phyloP scores from a whole-genome alignment of 1,284 basidiomycete genomes.

The Ceratobasidium sp. region DNA sequence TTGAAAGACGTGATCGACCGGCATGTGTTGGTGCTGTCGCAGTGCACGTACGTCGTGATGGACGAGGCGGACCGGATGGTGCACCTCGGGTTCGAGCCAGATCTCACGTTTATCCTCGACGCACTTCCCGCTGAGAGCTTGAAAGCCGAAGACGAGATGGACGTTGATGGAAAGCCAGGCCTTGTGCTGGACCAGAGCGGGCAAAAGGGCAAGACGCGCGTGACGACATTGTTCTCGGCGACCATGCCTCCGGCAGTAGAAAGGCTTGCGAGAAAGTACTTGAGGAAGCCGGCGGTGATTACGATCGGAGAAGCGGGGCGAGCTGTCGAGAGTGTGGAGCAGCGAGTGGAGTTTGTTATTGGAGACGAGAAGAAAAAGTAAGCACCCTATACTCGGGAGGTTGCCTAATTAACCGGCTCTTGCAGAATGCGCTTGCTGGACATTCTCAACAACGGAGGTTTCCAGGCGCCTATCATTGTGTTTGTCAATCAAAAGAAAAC shows the following conservation, averaged over 20 bases:
- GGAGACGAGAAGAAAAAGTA: slow-evolving; percentile 96
- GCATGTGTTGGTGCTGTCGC: slow-evolving; percentile 92
- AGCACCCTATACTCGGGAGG: slow-evolving; percentile 52
- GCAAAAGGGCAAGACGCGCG: slow-evolving; percentile 81
- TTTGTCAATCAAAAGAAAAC: slow-evolving; percentile 99
- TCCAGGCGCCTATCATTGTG: slow-evolving; percentile 93
- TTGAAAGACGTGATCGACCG: slow-evolving; percentile 97
- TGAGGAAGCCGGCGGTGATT: slow-evolving; percentile 91
- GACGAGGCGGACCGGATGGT: slow-evolving; percentile 99
- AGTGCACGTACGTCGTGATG: slow-evolving; percentile 99
- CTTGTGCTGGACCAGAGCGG: slow-evolving; percentile 57
- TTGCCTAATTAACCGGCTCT: background rate
- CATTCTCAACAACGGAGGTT: slow-evolving; percentile 86
- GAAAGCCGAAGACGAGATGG: slow-evolving; percentile 78
- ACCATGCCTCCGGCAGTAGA: slow-evolving; percentile 99
- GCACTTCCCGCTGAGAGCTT: slow-evolving; percentile 87
- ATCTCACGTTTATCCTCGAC: slow-evolving; percentile 95
- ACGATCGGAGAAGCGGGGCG: slow-evolving; percentile 98
- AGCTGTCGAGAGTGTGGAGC: slow-evolving; percentile 97
- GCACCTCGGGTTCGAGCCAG: slow-evolving; percentile 94
- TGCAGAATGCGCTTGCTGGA: slow-evolving; percentile 82
- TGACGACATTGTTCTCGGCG: slow-evolving; percentile 95
- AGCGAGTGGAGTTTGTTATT: slow-evolving; percentile 91
- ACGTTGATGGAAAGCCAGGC: slow-evolving; percentile 54
- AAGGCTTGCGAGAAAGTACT: slow-evolving; percentile 91